These are phyloP conservation scores for Ehretia macrophylla DNA, from an alignment of 257 asterid genomes.

Conservation along the genomic window DNA sequence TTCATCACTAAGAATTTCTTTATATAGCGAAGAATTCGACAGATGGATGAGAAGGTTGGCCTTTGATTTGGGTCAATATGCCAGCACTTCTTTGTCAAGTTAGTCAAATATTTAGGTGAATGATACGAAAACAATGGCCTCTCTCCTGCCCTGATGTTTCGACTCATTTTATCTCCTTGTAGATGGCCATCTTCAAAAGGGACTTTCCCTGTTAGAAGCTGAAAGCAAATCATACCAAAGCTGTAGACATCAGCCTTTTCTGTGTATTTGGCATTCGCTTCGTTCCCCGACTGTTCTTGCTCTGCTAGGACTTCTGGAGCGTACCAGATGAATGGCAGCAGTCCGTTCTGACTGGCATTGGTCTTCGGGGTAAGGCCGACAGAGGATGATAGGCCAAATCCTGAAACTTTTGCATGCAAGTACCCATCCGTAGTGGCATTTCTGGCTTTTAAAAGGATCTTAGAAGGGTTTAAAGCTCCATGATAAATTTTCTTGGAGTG, in stretches of 20 bases:
- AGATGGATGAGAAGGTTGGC: conserved; percentile 43
- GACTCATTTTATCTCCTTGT: conserved; percentile 85
- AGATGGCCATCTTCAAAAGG: conserved; percentile 85
- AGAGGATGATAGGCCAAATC: conserved; percentile 43
- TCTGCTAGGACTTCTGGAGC: conserved; percentile 82
- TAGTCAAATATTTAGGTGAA: conserved; percentile 50
- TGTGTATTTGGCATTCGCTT: conserved; percentile 25
- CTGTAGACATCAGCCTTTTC: conserved; percentile 84
- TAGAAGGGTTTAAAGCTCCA: conserved; percentile 68
- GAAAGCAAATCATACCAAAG: conserved; percentile 86
- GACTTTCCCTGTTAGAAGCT: conserved; percentile 79
- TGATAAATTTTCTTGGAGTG: conserved; percentile 68
- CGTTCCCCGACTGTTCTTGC: conserved; percentile 32
- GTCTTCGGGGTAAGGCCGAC: conserved; percentile 30
- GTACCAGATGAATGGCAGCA: conserved; percentile 51
- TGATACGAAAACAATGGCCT: conserved; percentile 86
- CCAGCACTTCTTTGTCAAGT: conserved; percentile 44
- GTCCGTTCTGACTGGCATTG: conserved; percentile 32
- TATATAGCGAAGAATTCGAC: conserved; percentile 67
- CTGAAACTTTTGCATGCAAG: conserved; percentile 65
- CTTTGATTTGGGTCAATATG: conserved; percentile 37
- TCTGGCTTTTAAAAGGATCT: conserved; percentile 53
- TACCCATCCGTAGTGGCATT: conserved; percentile 43
- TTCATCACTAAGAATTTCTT: conserved; percentile 37
- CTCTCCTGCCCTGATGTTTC: conserved; percentile 81